Percentiles rank a stretch among this genome's conserved stretches.
Conservation (phyloP, 805 yeast genomes). For the Lipomyces japonicus region DNA sequence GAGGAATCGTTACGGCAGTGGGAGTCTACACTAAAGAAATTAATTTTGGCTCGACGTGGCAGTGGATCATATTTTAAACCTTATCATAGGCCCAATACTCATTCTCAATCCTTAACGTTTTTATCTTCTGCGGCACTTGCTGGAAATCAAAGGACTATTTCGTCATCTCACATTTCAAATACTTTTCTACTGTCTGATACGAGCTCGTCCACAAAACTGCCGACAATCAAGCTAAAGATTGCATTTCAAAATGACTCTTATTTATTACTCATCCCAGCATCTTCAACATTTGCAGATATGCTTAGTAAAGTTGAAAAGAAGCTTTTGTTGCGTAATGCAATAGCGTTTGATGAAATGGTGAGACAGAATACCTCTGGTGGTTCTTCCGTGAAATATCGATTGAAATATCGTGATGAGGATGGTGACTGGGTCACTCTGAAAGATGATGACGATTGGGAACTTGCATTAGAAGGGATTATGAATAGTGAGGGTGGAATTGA, state of each 20-base stretch:
- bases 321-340: conserved; percentile 52
- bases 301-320: conserved; percentile 56
- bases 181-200: background rate
- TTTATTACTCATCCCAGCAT: conserved; percentile 58
- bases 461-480: conserved; percentile 8
- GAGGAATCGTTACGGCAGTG: conserved; percentile 83
- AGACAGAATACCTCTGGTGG: conserved; percentile 26
- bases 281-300: conserved; percentile 51
- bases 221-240: conserved; percentile 37
- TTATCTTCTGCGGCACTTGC: background rate
- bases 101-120: background rate
- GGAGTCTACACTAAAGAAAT: conserved; percentile 45
- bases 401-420: conserved; percentile 89
- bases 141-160: background rate
- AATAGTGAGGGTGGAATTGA: conserved; percentile 25
- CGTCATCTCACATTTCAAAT: too few species aligned
- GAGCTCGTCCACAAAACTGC: background rate
- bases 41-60: conserved; percentile 20
- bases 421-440: conserved; percentile 67
- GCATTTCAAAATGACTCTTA: conserved; percentile 45
- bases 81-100: background rate
- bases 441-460: conserved; percentile 25
- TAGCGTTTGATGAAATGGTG: conserved; percentile 33
- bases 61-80: background rate
- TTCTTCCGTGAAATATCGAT: conserved; percentile 33